Conservation (phyloP, 2,329 filamentous ascomycete genomes). For the Penicillium oxalicum region DNA sequence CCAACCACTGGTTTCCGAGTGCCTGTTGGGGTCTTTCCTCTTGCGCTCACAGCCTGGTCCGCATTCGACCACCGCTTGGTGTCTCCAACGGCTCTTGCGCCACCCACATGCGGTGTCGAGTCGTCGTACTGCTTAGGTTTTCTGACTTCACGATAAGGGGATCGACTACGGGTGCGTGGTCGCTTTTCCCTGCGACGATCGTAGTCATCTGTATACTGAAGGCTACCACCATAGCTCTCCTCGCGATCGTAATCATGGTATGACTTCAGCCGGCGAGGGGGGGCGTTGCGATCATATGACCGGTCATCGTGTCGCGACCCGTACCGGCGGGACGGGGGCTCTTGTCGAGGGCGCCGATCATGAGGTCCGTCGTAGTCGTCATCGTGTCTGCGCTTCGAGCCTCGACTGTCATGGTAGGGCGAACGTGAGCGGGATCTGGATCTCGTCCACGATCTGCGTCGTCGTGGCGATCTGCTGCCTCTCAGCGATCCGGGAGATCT, state of each 20-base stretch:
- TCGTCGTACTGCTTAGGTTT: constrained; percentile 38
- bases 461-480: constrained; percentile 52
- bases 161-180: constrained; percentile 50
- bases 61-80: constrained; percentile 46
- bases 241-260: constrained; percentile 51
- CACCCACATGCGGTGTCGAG: constrained; percentile 23
- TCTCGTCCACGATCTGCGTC: constrained; percentile 48
- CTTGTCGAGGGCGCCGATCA: constrained; percentile 24
- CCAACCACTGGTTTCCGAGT: constrained; percentile 56
- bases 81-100: constrained; percentile 24
- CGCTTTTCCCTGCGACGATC: constrained; percentile 49
- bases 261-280: constrained; percentile 31
- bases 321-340: constrained; percentile 27
- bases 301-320: constrained; percentile 37
- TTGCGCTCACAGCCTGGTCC: constrained; percentile 60
- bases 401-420: constrained; percentile 36
- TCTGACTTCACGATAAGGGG: constrained; percentile 38
- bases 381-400: constrained; percentile 39
- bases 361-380: constrained; percentile 33
- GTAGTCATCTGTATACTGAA: constrained; percentile 49
- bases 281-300: constrained; percentile 37
- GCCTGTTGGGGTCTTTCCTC: constrained; percentile 54
- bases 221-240: constrained; percentile 33
- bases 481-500: constrained; percentile 48
- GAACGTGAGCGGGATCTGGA: constrained; percentile 38